phyloP scores from a whole-genome alignment of 2,329 filamentous ascomycete species.

The Incumbomyces delicatus region DNA sequence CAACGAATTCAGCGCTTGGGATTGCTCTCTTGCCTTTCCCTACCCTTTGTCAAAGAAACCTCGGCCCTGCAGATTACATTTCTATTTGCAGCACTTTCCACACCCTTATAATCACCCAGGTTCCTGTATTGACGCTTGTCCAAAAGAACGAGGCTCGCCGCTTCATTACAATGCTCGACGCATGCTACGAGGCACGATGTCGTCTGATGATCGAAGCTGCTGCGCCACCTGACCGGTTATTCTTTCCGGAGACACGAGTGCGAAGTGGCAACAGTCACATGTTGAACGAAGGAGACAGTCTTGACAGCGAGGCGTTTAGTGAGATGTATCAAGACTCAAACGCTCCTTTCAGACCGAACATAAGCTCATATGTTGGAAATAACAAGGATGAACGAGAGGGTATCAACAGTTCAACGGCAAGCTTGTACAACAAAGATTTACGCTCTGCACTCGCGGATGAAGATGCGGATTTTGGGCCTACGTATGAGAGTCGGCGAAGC shows the following conservation, averaged over 20 bases:
- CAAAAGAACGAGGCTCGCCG: conserved; percentile 74
- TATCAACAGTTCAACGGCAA: conserved; percentile 13
- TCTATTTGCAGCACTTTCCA: conserved; percentile 71
- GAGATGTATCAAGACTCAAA: conserved; percentile 72
- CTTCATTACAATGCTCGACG: conserved; percentile 71
- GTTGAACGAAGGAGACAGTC: conserved; percentile 37
- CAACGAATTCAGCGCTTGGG: conserved; percentile 5
- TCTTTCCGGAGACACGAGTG: conserved; percentile 55
- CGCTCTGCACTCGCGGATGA: conserved; percentile 25
- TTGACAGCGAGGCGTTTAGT: conserved; percentile 56
- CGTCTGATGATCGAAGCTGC: conserved; percentile 61
- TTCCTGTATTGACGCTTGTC: conserved; percentile 56
- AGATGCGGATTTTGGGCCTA: conserved; percentile 25
- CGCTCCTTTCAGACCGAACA: conserved; percentile 69
- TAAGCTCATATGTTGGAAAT: conserved; percentile 50
- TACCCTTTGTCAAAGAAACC: conserved; percentile 53
- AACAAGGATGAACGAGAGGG: conserved; percentile 23
- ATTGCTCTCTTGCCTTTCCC: conserved; percentile 54
- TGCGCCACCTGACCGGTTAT: conserved; percentile 60
- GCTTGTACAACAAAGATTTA: conserved; percentile 6
- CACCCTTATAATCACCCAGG: conserved; percentile 61
- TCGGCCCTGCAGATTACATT: conserved; percentile 75
- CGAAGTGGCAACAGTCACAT: conserved; percentile 16
- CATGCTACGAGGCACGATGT: conserved; percentile 71
- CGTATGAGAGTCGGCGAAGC: conserved; percentile 22